Conservation (phyloP, 768 basidiomycete species). For the Chlorophyllum brunneum region DNA sequence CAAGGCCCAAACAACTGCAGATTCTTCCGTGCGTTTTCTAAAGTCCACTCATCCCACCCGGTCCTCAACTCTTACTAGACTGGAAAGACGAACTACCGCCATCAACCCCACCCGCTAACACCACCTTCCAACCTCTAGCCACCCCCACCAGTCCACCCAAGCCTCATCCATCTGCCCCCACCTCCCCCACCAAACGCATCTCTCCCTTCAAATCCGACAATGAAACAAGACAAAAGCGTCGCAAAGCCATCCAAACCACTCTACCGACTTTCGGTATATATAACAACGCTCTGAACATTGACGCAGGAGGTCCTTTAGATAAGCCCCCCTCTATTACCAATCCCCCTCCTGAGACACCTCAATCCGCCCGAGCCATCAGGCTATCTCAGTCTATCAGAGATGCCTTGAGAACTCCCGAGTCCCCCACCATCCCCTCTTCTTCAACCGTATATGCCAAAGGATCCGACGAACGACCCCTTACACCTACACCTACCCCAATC, state of each 20-base stretch:
- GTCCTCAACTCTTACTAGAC: background rate
- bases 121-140: background rate
- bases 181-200: conserved; percentile 1
- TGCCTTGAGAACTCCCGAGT: background rate
- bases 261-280: background rate
- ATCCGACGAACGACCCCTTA: background rate
- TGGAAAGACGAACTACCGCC: conserved; percentile 9
- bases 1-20: conserved; percentile 20
- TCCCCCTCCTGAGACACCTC: no score
- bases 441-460: background rate
- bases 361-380: background rate
- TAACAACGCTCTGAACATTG: no score
- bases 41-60: background rate
- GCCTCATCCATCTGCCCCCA: background rate
- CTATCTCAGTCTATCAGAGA: background rate
- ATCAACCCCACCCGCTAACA: background rate
- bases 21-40: conserved; percentile 34
- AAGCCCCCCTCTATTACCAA: no score
- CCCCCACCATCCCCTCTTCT: background rate
- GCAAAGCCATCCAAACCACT: conserved; percentile 3
- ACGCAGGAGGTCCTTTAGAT: no score
- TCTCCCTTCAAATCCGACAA: background rate
- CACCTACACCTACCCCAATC: background rate
- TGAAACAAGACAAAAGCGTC: background rate
- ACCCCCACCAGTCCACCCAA: background rate